Conservation (phyloP, 116 monocot species). For the Papilionanthe hybrid region DNA sequence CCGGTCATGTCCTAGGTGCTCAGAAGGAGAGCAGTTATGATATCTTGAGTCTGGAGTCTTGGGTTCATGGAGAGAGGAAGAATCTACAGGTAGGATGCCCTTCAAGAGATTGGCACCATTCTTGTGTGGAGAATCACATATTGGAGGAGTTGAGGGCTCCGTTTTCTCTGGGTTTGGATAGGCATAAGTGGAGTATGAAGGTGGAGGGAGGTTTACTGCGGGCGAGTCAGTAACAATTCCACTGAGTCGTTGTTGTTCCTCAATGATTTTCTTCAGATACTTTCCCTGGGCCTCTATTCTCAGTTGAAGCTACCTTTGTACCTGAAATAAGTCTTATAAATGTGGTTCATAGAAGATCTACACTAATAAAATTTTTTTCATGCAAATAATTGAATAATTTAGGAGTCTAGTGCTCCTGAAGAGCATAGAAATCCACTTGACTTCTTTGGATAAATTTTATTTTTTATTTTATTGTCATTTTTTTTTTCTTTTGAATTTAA, state of each 20-base stretch:
- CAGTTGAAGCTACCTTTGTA: constrained; percentile 75
- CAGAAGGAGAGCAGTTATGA: not conserved
- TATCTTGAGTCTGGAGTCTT: constrained; percentile 41
- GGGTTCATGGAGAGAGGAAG: constrained; percentile 33
- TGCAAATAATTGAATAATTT: no score
- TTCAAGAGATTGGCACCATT: constrained; percentile 19
- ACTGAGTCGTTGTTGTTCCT: no score
- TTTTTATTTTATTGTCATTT: no score
- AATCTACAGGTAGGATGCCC: constrained; percentile 18
- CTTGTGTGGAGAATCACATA: constrained; percentile 29
- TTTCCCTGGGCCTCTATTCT: constrained; percentile 25
- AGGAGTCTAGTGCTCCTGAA: no score
- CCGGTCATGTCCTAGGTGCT: constrained; percentile 30
- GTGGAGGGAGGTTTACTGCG: not conserved
- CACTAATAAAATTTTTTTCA: no score
- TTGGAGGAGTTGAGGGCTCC: constrained; percentile 47
- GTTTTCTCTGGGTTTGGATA: constrained; percentile 40
- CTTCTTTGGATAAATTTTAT: no score
- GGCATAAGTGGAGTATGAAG: constrained; percentile 8
- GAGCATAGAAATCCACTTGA: no score
- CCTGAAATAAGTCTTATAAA: constrained; percentile 20
- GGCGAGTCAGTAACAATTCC: not conserved
- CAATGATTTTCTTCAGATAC: constrained; percentile 8
- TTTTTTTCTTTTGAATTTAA: no score
- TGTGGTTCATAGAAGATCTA: no score